A percentile compares a stretch with the other conserved stretches of the same genome.
phyloP scores from a whole-genome alignment of 192 early-diverging fungal species.

The Entomortierella chlamydospora region DNA sequence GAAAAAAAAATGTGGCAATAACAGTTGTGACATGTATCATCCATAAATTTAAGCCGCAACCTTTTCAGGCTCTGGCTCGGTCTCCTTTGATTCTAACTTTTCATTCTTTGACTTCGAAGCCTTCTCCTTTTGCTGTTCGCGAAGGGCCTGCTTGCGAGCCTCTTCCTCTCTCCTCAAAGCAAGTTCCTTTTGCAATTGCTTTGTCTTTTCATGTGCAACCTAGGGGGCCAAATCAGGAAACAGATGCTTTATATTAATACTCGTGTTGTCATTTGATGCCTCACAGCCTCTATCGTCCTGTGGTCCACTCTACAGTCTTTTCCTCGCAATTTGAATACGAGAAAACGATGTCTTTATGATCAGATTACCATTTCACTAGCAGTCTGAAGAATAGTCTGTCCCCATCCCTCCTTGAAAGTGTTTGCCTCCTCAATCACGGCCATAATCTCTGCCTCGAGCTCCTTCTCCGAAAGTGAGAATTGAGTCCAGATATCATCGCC shows the following conservation, averaged over 20 bases:
- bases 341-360: neutral
- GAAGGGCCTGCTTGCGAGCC: constrained; percentile 38
- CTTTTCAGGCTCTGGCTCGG: constrained; percentile 2
- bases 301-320: too few relatives aligned
- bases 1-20: too few relatives aligned
- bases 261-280: too few relatives aligned
- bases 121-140: constrained; percentile 31
- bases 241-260: neutral
- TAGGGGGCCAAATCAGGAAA: neutral
- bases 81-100: constrained; percentile 2
- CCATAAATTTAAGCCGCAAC: neutral
- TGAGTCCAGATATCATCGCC: constrained; percentile 88
- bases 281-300: too few relatives aligned
- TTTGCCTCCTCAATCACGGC: constrained; percentile 90
- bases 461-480: constrained; percentile 83
- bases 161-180: constrained; percentile 43
- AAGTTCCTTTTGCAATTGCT: constrained; percentile 52
- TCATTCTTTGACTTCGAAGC: constrained; percentile 21
- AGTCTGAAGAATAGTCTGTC: constrained; percentile 85
- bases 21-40: too few relatives aligned
- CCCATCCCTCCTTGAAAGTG: constrained; percentile 84
- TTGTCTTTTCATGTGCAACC: constrained; percentile 52
- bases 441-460: constrained; percentile 83
- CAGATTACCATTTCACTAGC: constrained; percentile 78
- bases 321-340: too few relatives aligned